Percentiles rank a stretch among this genome's conserved stretches.
Evolutionary conservation across 2,329 filamentous ascomycete genomes (phyloP).

Genomic region (Monosporascus sp.): DNA sequence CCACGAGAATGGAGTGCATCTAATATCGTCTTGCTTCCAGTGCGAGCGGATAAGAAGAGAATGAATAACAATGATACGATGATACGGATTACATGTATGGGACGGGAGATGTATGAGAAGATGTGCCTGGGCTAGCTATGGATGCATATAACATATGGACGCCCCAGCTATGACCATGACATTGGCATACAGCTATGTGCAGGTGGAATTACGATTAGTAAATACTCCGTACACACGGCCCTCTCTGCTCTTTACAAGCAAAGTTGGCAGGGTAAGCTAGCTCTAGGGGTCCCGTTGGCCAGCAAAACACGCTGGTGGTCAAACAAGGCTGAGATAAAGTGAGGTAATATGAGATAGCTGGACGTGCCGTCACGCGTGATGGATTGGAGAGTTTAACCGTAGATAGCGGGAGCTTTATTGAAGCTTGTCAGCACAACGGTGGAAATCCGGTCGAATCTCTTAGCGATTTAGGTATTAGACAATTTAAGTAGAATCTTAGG

Average conservation of each 20-base stretch:
- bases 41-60: neutral
- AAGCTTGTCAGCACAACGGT: neutral
- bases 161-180: neutral
- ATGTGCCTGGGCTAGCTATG: neutral
- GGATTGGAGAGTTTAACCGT: neutral
- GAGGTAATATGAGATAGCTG: neutral
- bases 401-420: too few species aligned
- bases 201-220: too few species aligned
- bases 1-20: neutral
- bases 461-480: neutral
- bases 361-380: neutral
- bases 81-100: neutral
- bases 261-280: neutral
- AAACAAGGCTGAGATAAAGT: neutral
- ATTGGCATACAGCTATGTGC: neutral
- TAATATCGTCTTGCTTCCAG: neutral
- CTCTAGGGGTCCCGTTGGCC: too few species aligned
- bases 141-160: neutral
- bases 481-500: neutral
- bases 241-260: neutral
- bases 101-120: neutral
- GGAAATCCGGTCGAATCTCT: neutral
- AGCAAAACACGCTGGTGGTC: neutral
- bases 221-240: too few species aligned
- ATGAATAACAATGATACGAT: neutral